A percentile compares a stretch with the other conserved stretches of the same genome.
Conservation (phyloP, 495 filamentous ascomycete genomes). For the Umbilicaria muhlenbergii region DNA sequence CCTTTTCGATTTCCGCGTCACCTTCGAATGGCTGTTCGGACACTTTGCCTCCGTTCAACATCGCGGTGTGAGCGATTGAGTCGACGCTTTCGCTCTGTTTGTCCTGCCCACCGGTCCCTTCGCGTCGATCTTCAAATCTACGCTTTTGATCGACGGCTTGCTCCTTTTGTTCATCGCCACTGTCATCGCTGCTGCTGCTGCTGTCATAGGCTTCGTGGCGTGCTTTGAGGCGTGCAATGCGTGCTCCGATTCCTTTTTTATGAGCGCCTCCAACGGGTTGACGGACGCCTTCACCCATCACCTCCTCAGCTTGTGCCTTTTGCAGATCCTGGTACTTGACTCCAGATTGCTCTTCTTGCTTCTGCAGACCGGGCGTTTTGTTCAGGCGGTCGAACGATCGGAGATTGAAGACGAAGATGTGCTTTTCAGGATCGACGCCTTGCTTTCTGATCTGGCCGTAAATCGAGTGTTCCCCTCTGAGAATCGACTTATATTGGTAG, state of each 20-base stretch:
- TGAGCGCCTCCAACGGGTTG: constrained; percentile 33
- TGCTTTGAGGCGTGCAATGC: constrained; percentile 13
- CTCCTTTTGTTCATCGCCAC: constrained; percentile 23
- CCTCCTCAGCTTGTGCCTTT: constrained; percentile 66
- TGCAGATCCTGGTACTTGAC: constrained; percentile 76
- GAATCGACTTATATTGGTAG: constrained; percentile 94
- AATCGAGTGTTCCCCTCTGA: constrained; percentile 79
- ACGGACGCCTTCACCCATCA: constrained; percentile 65
- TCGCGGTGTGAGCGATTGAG: constrained; percentile 65
- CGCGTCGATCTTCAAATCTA: constrained; percentile 45
- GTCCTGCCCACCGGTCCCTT: constrained; percentile 26
- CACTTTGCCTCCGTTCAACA: constrained; percentile 51
- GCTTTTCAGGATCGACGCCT: constrained; percentile 63
- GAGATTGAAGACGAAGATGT: constrained; percentile 87
- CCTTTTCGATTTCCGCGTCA: constrained; percentile 53
- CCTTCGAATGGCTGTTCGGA: constrained; percentile 61
- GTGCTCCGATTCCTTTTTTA: background rate
- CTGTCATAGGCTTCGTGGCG: constrained; percentile 31
- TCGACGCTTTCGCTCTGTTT: constrained; percentile 36
- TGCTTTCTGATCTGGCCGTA: constrained; percentile 60
- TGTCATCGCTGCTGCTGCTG: constrained; percentile 24
- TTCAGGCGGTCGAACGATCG: constrained; percentile 83
- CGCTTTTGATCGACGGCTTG: constrained; percentile 36
- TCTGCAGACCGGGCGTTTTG: constrained; percentile 49
- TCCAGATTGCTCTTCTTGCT: constrained; percentile 61